Evolutionary conservation across 2,329 filamentous ascomycete species (phyloP).

Genomic region (Fusarium begoniae): DNA sequence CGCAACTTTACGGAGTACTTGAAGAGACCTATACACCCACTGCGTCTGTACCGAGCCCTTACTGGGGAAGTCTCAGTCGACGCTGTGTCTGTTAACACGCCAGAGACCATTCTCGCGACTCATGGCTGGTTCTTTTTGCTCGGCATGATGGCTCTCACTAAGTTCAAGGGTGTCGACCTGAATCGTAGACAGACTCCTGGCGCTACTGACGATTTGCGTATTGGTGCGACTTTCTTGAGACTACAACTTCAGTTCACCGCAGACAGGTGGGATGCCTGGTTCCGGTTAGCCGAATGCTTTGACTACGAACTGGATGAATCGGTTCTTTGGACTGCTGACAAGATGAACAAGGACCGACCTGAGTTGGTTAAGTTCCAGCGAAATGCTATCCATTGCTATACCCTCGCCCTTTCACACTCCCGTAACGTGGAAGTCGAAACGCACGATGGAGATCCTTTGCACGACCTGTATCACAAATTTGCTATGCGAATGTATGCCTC

Average conservation of each 20-base stretch:
- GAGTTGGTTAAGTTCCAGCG: conserved; percentile 82
- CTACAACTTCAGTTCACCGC: conserved; percentile 85
- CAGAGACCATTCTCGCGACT: conserved; percentile 76
- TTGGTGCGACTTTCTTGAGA: conserved; percentile 80
- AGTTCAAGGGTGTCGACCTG: conserved; percentile 76
- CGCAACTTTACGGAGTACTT: conserved; percentile 84
- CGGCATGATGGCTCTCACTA: conserved; percentile 87
- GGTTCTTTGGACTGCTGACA: conserved; percentile 88
- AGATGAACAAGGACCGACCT: conserved; percentile 83
- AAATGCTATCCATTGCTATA: conserved; percentile 83
- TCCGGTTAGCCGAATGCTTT: conserved; percentile 84
- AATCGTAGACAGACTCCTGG: conserved; percentile 81
- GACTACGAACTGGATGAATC: conserved; percentile 89
- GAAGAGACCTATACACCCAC: conserved; percentile 83
- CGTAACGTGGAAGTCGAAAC: conserved; percentile 54
- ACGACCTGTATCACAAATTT: conserved; percentile 69
- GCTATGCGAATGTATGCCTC: conserved; percentile 70
- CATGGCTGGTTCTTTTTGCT: conserved; percentile 94
- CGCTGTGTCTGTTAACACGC: conserved; percentile 72
- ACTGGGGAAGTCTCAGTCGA: conserved; percentile 80
- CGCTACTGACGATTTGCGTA: conserved; percentile 84
- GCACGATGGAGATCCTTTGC: conserved; percentile 62
- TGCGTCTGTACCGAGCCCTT: conserved; percentile 82
- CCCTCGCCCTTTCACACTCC: conserved; percentile 66
- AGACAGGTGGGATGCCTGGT: conserved; percentile 91